Evolutionary conservation across 208 protist genomes (phyloP).

Genomic region (Giardia duodenalis): DNA sequence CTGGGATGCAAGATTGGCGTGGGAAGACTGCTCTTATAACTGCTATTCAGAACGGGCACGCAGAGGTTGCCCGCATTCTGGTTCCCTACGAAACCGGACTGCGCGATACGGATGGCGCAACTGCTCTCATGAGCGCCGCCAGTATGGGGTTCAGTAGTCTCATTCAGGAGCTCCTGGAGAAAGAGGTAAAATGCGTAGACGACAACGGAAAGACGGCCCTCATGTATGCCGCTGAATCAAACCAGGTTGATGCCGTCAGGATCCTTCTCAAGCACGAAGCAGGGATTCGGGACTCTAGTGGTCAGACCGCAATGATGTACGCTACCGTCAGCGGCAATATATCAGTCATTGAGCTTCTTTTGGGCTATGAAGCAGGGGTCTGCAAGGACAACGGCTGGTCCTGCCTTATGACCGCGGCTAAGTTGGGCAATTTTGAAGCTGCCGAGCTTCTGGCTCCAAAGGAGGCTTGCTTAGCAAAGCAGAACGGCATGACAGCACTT

Average conservation of each 20-base stretch:
- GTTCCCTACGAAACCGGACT: neutral
- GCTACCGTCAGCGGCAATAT: neutral
- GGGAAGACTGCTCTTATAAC: neutral
- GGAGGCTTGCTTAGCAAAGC: neutral
- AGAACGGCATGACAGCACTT: neutral
- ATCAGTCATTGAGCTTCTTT: neutral
- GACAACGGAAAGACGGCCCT: neutral
- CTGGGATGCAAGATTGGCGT: neutral
- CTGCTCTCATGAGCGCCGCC: neutral
- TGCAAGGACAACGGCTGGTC: neutral
- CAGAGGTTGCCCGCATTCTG: neutral
- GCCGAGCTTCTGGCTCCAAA: neutral
- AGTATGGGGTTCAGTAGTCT: neutral
- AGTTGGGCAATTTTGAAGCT: neutral
- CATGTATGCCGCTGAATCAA: neutral
- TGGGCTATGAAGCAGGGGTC: neutral
- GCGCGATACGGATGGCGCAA: neutral
- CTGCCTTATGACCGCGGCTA: neutral
- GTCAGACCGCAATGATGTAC: neutral
- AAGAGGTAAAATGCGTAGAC: neutral
- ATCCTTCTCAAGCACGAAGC: neutral
- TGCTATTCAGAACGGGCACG: neutral
- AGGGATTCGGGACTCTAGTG: neutral
- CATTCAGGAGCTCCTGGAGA: neutral
- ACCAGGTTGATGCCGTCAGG: neutral